Percentiles rank a stretch among this genome's conserved stretches.
Conservation (phyloP, 2,329 filamentous ascomycete genomes). For the Anthostomella pinea region DNA sequence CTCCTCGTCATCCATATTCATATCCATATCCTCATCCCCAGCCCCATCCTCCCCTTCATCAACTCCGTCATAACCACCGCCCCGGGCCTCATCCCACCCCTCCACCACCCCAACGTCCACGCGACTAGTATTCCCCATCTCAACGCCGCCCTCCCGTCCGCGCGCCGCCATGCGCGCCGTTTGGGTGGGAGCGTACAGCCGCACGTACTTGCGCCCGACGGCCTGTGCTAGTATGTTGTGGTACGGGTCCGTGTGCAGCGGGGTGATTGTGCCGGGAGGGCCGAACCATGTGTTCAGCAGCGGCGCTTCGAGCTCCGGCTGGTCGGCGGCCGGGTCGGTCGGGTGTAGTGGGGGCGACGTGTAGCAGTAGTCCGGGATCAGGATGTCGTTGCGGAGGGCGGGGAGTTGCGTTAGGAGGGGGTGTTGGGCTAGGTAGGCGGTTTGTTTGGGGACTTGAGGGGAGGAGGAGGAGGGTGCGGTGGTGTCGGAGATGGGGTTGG, state of each 20-base stretch:
- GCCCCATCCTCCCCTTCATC: constrained; percentile 13
- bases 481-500: no score
- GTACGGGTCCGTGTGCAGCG: constrained; percentile 89
- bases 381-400: constrained; percentile 69
- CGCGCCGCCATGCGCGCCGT: constrained; percentile 59
- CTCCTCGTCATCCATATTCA: not conserved
- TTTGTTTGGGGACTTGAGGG: constrained; percentile 26
- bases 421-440: constrained; percentile 89
- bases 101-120: constrained; percentile 73
- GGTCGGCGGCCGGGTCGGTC: constrained; percentile 32
- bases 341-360: constrained; percentile 60
- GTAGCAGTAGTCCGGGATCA: constrained; percentile 82
- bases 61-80: constrained; percentile 1
- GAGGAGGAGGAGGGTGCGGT: not conserved
- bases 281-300: constrained; percentile 92
- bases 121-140: constrained; percentile 88
- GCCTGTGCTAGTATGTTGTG: constrained; percentile 91
- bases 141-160: constrained; percentile 65
- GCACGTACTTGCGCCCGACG: constrained; percentile 87
- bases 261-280: constrained; percentile 82
- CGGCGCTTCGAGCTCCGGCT: constrained; percentile 53
- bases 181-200: constrained; percentile 72
- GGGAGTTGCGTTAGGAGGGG: constrained; percentile 83
- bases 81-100: constrained; percentile 48
- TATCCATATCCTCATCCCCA: not conserved